phyloP scores from a whole-genome alignment of 208 protist genomes.

The Strigomonas oncopelti region DNA sequence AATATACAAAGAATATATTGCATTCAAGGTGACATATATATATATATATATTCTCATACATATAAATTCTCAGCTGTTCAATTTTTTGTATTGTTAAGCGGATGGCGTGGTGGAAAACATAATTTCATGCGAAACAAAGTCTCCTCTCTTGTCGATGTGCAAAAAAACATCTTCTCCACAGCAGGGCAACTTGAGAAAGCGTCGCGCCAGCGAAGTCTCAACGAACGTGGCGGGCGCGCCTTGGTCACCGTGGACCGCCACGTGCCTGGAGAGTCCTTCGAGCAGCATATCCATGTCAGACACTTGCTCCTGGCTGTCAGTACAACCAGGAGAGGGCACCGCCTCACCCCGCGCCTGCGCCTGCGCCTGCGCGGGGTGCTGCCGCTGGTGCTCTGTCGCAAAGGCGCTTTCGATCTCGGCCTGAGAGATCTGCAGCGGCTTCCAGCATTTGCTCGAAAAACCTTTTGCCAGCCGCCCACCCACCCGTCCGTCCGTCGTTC shows the following conservation, averaged over 20 bases:
- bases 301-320: not conserved
- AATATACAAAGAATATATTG: too few relatives aligned
- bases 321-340: not conserved
- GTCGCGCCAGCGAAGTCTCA: conserved; percentile 12
- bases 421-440: conserved; percentile 1
- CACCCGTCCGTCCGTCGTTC: not conserved
- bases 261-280: too few relatives aligned
- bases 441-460: not conserved
- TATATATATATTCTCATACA: too few relatives aligned
- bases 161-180: conserved; percentile 22
- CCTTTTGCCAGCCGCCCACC: not conserved
- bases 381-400: not conserved
- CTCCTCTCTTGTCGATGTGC: conserved; percentile 30
- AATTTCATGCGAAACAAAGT: conserved; percentile 21
- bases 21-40: too few relatives aligned
- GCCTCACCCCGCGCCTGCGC: not conserved
- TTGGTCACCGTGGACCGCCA: not conserved
- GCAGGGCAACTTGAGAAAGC: conserved; percentile 12
- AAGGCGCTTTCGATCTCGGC: not conserved
- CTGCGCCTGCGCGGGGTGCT: not conserved
- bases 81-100: too few relatives aligned
- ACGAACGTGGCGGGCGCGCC: not conserved
- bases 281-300: not conserved
- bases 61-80: too few relatives aligned
- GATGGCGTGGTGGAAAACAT: too few relatives aligned